Evolutionary conservation across 2,329 filamentous ascomycete species (phyloP).

Genomic region (Curvularia lunata): DNA sequence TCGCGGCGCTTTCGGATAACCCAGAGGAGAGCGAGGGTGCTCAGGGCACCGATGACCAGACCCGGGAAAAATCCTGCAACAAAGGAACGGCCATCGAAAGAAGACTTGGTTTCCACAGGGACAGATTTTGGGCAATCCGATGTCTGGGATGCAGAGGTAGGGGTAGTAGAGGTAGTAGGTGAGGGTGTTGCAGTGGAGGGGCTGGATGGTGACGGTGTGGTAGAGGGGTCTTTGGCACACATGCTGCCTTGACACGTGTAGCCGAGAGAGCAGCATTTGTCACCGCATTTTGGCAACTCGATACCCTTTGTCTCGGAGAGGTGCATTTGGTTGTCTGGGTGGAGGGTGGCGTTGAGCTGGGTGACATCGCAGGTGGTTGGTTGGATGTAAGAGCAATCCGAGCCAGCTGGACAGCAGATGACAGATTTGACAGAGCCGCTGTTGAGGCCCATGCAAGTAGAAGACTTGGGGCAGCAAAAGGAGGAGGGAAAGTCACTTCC

Average conservation of each 20-base stretch:
- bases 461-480: conserved; percentile 69
- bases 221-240: conserved; percentile 58
- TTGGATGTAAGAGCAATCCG: conserved; percentile 65
- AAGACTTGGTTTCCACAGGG: conserved; percentile 23
- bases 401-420: conserved; percentile 70
- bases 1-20: conserved; percentile 45
- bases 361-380: conserved; percentile 69
- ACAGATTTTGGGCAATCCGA: conserved; percentile 25
- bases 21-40: conserved; percentile 42
- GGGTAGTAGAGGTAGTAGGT: conserved; percentile 34
- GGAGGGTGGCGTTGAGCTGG: conserved; percentile 64
- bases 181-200: conserved; percentile 32
- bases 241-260: conserved; percentile 64
- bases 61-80: conserved; percentile 49
- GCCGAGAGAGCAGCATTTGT: conserved; percentile 73
- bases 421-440: conserved; percentile 68
- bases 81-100: conserved; percentile 47
- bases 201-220: conserved; percentile 30
- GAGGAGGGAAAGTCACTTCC: conserved; percentile 62
- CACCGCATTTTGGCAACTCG: conserved; percentile 64
- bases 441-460: conserved; percentile 65
- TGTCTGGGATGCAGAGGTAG: conserved; percentile 43
- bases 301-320: conserved; percentile 65
- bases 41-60: conserved; percentile 44
- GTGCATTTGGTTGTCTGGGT: conserved; percentile 68